Base-by-base conservation (phyloP, 371 early-diverging fungal species). In the Mortierella sp. region DNA sequence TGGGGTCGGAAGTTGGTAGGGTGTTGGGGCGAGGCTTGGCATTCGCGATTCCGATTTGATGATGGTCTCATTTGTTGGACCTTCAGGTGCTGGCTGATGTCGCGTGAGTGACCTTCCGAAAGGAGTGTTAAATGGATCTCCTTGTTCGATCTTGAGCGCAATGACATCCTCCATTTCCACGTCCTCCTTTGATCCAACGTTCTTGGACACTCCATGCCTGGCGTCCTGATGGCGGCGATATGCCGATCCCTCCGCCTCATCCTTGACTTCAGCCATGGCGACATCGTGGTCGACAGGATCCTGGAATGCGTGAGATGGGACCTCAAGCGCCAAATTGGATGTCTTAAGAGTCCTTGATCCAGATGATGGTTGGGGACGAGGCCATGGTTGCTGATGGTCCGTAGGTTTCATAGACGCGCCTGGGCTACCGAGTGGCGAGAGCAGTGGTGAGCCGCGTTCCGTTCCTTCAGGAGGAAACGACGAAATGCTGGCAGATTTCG, bases 401-500 rank as follows among this genome's bases (percentile, higher is more conserved):
- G 26, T n/a, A 11, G 46, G 44, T 19, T 55, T 31, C 24, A n/a
- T 50, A 19, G 51, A 24, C 0, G 28, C 9, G 10, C 64, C 57
- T 24, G 82, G 82, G 43, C 82, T 78, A 44, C 76, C 69, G 21
- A 78, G 31, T 51, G 82, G 78, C 43, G 73, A 78, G 28, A 78
- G 72, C 19, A 76, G 44, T 31, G 82, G 82, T 8, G 78, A 77
- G 11, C 67, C 37, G 34, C 67, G 67, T 2, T 64, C 67, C 0
- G 34, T 9, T 40, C n/a, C 51, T 24, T 74, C 64, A 9, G 64
- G 37, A 59, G 74, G 74, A 8, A 74, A 81, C 26, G 67, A 19
- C 3, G 70, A 19, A 24, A 37, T 76, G 31, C 19, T 24, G 10
- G 34, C 14, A 2, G 77, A 64, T n/a, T 72, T 46, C 28, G 79